These are phyloP conservation scores for Globisporangium apiculatum DNA, from an alignment of 352 stramenopile genomes.

Conservation along the genomic window DNA sequence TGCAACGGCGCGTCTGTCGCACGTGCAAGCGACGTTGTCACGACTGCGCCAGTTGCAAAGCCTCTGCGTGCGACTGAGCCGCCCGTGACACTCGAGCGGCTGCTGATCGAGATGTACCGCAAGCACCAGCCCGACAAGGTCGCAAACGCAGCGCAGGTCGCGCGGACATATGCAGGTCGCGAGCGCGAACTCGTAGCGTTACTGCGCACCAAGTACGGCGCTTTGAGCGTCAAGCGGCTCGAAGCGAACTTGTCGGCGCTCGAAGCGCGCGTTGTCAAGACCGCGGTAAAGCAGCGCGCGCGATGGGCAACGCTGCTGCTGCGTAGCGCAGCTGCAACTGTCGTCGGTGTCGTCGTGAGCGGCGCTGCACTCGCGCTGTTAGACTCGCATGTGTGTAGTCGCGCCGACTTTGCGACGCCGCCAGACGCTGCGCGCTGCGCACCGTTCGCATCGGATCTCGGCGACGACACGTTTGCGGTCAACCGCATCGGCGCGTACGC, in stretches of 20 bases:
- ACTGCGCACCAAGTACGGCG: slow-evolving; percentile 66
- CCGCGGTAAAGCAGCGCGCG: not conserved
- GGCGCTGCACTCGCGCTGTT: not conserved
- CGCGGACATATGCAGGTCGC: slow-evolving; percentile 51
- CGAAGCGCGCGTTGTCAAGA: slow-evolving; percentile 14
- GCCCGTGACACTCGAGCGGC: slow-evolving; percentile 27
- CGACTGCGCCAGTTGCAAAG: not conserved
- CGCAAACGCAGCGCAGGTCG: slow-evolving; percentile 49
- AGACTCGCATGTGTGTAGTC: slow-evolving; percentile 1
- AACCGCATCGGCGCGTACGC: slow-evolving; percentile 19
- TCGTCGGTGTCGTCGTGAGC: not conserved
- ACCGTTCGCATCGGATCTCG: slow-evolving; percentile 21
- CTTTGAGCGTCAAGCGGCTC: slow-evolving; percentile 61
- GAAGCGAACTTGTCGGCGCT: slow-evolving; percentile 49
- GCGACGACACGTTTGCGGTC: slow-evolving; percentile 20
- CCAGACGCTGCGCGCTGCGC: slow-evolving; percentile 14
- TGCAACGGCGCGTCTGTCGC: too few species aligned
- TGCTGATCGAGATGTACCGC: slow-evolving; percentile 64
- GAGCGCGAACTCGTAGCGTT: slow-evolving; percentile 54
- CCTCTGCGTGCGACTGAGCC: too few species aligned
- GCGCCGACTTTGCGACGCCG: not conserved
- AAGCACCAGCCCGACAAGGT: slow-evolving; percentile 74
- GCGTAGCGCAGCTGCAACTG: too few species aligned
- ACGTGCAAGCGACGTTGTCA: too few species aligned
- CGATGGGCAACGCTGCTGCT: too few species aligned